phyloP scores from a whole-genome alignment of 2,329 filamentous ascomycete genomes.

The Colletotrichum truncatum region DNA sequence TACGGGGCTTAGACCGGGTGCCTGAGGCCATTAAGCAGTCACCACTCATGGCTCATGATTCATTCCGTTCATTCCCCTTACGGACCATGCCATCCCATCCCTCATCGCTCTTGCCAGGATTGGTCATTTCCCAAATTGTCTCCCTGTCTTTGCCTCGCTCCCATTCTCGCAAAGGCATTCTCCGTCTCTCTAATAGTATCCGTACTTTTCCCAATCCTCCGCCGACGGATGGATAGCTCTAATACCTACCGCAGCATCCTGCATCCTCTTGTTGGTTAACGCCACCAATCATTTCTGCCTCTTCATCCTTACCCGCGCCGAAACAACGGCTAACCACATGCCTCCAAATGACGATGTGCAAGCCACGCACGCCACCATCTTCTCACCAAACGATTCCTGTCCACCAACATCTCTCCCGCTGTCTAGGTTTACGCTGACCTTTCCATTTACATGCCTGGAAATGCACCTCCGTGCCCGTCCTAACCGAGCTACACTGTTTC shows the following conservation, averaged over 20 bases:
- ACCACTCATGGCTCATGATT: constrained; percentile 19
- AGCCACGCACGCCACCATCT: constrained; percentile 24
- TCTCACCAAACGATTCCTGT: neutral
- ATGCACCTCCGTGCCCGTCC: neutral
- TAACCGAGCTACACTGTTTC: neutral
- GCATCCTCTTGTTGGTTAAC: neutral
- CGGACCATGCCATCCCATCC: neutral
- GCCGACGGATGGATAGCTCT: too few relatives aligned
- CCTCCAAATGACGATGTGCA: constrained; percentile 23
- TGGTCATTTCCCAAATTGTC: neutral
- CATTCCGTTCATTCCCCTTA: neutral
- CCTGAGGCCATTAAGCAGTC: constrained; percentile 12
- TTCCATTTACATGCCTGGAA: too few relatives aligned
- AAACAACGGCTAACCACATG: constrained; percentile 13
- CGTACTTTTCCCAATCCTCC: neutral
- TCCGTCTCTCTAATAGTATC: neutral
- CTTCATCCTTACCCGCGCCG: neutral
- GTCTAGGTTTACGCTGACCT: too few relatives aligned
- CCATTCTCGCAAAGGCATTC: neutral
- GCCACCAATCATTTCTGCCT: constrained; percentile 6
- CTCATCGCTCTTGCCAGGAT: neutral
- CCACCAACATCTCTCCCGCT: neutral
- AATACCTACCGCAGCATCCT: constrained; percentile 10
- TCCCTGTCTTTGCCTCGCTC: neutral
- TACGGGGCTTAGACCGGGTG: neutral